Evolutionary conservation across 2,329 filamentous ascomycete species (phyloP).

Genomic region (Fonsecaea monophora): DNA sequence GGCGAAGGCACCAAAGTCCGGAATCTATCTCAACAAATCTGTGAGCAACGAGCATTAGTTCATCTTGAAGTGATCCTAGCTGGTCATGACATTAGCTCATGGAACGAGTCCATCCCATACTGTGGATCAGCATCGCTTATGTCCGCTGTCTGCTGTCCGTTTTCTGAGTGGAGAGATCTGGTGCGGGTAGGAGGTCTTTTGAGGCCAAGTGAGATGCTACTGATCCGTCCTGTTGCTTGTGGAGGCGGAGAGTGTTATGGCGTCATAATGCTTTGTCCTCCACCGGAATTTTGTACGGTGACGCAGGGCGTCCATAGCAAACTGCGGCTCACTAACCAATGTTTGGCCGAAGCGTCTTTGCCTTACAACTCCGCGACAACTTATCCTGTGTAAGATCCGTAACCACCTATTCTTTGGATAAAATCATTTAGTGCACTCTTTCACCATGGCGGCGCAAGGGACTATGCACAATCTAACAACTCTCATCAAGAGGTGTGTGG

Average conservation of each 20-base stretch:
- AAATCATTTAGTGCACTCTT: constrained; percentile 3
- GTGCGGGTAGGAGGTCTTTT: not conserved
- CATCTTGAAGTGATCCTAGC: not conserved
- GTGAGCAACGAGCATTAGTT: not conserved
- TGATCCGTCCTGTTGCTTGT: not conserved
- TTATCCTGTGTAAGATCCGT: constrained; percentile 24
- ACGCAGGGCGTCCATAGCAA: not conserved
- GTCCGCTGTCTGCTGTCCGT: not conserved
- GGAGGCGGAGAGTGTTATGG: not conserved
- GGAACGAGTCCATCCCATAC: not conserved
- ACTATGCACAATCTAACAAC: constrained; percentile 98
- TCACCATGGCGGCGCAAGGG: constrained; percentile 35
- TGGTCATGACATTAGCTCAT: not conserved
- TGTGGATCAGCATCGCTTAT: not conserved
- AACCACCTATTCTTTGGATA: constrained; percentile 21
- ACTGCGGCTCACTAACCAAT: constrained; percentile 6
- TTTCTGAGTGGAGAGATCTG: not conserved
- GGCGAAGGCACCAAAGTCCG: not conserved
- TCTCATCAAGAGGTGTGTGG: constrained; percentile 90
- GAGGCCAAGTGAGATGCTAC: not conserved
- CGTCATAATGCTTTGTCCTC: not conserved
- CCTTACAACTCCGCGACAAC: constrained; percentile 18
- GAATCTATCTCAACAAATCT: too few relatives aligned
- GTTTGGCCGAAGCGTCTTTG: constrained; percentile 14
- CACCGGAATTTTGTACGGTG: not conserved